These are phyloP conservation scores for Spiraea crenata DNA, from an alignment of 331 rosid genomes.

Conservation along the genomic window DNA sequence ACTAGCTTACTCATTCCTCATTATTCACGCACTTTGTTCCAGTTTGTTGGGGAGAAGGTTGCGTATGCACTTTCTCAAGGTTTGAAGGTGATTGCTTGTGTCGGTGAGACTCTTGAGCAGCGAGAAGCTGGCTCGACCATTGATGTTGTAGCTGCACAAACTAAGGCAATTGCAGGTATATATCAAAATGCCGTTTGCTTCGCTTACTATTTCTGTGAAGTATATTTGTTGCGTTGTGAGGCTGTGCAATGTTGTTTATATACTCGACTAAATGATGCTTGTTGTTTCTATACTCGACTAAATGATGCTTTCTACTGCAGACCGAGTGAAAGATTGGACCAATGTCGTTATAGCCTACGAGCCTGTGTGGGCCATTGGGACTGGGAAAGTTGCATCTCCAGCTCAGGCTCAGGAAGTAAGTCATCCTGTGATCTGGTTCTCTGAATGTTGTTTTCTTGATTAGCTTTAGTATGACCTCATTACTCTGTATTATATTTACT, in stretches of 20 bases:
- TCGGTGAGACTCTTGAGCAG: conserved; percentile 99
- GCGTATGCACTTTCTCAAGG: conserved; percentile 91
- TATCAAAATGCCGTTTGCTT: background rate
- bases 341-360: conserved; percentile 52
- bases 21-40: conserved; percentile 18
- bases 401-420: conserved; percentile 91
- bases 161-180: conserved; percentile 92
- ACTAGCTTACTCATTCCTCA: background rate
- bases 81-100: conserved; percentile 93
- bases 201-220: background rate
- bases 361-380: conserved; percentile 64
- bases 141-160: conserved; percentile 82
- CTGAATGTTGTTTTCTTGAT: background rate
- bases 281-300: conserved; percentile 2
- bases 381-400: conserved; percentile 73
- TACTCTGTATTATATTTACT: background rate
- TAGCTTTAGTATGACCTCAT: background rate
- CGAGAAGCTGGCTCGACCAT: conserved; percentile 80
- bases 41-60: conserved; percentile 92
- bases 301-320: conserved; percentile 32
- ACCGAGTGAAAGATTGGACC: conserved; percentile 35
- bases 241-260: background rate
- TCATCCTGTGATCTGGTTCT: background rate
- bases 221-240: background rate
- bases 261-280: conserved; percentile 26